Base-by-base conservation (phyloP, 2,329 filamentous ascomycete species). In the Lojkania enalia region DNA sequence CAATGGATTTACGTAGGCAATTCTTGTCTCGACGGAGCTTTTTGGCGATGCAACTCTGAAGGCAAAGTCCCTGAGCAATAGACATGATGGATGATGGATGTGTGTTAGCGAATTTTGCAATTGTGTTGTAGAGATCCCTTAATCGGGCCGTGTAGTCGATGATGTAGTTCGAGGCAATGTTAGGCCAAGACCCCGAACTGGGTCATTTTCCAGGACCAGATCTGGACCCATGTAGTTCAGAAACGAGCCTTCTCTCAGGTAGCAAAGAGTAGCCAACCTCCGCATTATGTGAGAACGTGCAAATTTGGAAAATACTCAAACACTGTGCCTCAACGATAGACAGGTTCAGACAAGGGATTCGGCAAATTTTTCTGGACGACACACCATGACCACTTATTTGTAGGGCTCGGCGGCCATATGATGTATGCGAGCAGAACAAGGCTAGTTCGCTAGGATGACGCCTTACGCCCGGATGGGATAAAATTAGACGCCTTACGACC, bases 231-330 rank as follows among this genome's bases (percentile, higher is more conserved):
- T 19, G 20, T 36, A 20, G 40, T 36, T 42, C 19, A 42, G 30
- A 42, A 42, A 42, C 19, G 15, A 42, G 2, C 32, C 3, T 36
- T 42, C 32, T 42, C 32, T 42, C 15, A 36, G 20, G 40, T 23
- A 35, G 32, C n/a, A 42, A 42, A 42, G 40, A 29, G 32, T 42
- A 42, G 21, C 40, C n/a, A 44, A 38, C 27, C 20, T 39, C 41
- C 5, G 15, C 13, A 44, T 44, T 44, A 38, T 37, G 16, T 44
- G 21, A 44, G 15, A 37, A 39, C n/a, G 41, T 37, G 18, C 16
- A 44, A 32, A 39, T 44, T 44, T 44, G 7, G 25, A 31, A 43
- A 38, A 39, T 44, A 23, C 33, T 31, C 19, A 2, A 43, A 36
- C 20, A 6, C 18, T 37, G 15, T 37, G 32, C 15, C 12, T 16